phyloP scores from a whole-genome alignment of 495 filamentous ascomycete species.

The Penicillium soppii region DNA sequence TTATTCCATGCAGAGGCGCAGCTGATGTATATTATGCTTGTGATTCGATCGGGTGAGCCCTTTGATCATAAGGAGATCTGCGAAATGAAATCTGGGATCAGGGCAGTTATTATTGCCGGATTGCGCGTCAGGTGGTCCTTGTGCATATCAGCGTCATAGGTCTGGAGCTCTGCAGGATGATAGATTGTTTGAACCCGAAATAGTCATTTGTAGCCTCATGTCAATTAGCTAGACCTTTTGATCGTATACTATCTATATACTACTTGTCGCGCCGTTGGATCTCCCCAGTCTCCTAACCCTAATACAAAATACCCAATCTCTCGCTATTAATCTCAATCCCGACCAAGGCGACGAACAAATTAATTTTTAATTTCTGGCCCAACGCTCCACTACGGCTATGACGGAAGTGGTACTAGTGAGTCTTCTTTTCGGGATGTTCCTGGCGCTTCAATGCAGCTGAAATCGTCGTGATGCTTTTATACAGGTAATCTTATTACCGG shows the following conservation, averaged over 20 bases:
- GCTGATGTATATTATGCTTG: too few species aligned
- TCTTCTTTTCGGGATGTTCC: slow-evolving; percentile 37
- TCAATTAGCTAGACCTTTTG: background rate
- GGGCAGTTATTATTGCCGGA: background rate
- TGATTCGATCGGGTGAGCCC: background rate
- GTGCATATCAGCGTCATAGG: slow-evolving; percentile 5
- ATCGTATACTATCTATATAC: background rate
- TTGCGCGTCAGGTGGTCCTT: slow-evolving; percentile 5
- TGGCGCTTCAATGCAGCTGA: slow-evolving; percentile 44
- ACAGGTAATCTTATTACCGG: slow-evolving; percentile 49
- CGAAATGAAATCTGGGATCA: too few species aligned
- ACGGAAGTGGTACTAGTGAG: slow-evolving; percentile 29
- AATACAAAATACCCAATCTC: too few species aligned
- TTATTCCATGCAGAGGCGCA: too few species aligned
- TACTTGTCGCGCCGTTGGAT: background rate
- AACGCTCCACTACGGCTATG: slow-evolving; percentile 17
- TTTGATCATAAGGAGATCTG: too few species aligned
- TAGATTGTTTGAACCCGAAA: too few species aligned
- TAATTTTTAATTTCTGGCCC: slow-evolving; percentile 6
- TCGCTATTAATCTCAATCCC: too few species aligned
- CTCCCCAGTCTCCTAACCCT: background rate
- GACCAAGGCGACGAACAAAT: too few species aligned
- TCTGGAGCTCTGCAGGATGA: background rate
- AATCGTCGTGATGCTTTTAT: slow-evolving; percentile 46
- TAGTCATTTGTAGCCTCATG: too few species aligned